Base-by-base conservation (phyloP, 176 grass and related monocot species). In the Ananas comosus region DNA sequence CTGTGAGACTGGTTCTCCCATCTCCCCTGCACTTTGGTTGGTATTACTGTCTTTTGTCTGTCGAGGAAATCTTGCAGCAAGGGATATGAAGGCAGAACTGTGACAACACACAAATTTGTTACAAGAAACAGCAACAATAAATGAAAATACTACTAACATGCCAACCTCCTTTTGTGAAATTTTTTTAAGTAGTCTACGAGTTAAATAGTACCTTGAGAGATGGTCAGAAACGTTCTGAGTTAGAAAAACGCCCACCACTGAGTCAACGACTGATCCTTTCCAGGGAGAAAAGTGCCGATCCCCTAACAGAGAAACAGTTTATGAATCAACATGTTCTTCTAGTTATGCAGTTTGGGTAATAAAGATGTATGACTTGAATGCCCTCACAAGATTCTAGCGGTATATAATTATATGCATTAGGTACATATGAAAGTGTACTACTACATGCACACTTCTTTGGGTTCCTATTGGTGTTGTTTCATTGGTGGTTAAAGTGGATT, bases 241-340 rank as follows among this genome's bases (percentile, higher is more conserved):
- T n/a, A 91, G 89, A 68, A 91, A 91, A 17, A 88, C 89, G 28
- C 89, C 89, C 63, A 91, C 77, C 28, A 88, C 85, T 59, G 89
- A 91, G 56, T 91, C 89, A 51, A 91, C 80, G 16, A 91, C 79
- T 65, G 89, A 91, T 83, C 89, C 89, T 85, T 91, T 91, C 89
- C 89, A 91, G 51, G 85, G 85, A 72, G 89, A 91, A 51, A 91
- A 91, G n/a, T 58, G 73, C 11, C 89, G 85, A 49, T 91, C 85
- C 3, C 89, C 85, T 91, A 75, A 85, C 67, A 82, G 65, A 75
- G 59, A 82, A 74, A 66, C 0, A 17, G 64, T 75, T 72, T 0
- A 9, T 16, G 19, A 58, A 48, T 70, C 11, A 23, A 10, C 16
- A 13, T 70, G 49, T 24, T 13, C n/a, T 24, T 23, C 51, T 33